Percentiles rank a stretch among this genome's conserved stretches.
Conservation (phyloP, 2,329 filamentous ascomycete species). For the Aspergillus versicolor region DNA sequence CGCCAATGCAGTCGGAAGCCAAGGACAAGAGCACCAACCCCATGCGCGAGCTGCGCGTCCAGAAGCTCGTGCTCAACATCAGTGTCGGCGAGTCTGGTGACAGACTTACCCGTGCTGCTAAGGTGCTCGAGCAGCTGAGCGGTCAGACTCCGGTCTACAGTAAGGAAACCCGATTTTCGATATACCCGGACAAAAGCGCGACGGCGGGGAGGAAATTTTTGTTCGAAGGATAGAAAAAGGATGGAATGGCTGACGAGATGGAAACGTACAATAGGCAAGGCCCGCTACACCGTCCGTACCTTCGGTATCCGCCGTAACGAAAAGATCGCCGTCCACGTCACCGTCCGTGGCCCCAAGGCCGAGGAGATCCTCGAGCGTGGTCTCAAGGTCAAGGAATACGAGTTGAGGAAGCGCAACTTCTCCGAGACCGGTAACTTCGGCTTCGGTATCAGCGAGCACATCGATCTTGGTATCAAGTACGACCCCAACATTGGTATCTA, state of each 20-base stretch:
- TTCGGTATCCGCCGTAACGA: constrained; percentile 99
- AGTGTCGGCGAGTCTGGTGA: constrained; percentile 99
- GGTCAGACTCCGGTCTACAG: constrained; percentile 99
- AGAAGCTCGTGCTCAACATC: constrained; percentile 99
- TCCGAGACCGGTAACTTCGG: constrained; percentile 99
- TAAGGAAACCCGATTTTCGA: constrained; percentile 50
- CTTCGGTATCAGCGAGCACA: constrained; percentile 99
- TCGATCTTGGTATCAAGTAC: constrained; percentile 99
- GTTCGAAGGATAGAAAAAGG: not conserved
- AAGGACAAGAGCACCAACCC: constrained; percentile 86
- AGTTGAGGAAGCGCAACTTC: constrained; percentile 99
- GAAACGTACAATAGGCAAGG: constrained; percentile 70
- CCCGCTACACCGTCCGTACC: constrained; percentile 99
- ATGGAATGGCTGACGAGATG: constrained; percentile 18
- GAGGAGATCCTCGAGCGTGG: constrained; percentile 99
- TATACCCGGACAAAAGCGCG: constrained; percentile 2
- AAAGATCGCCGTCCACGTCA: constrained; percentile 99
- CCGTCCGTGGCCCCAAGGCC: constrained; percentile 97
- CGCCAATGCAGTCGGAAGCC: constrained; percentile 61
- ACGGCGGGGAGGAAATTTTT: not conserved
- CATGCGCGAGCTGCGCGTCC: constrained; percentile 99
- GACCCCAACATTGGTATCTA: constrained; percentile 98
- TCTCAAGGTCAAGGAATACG: constrained; percentile 99
- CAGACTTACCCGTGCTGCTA: constrained; percentile 98
- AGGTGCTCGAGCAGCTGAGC: constrained; percentile 98